These are phyloP conservation scores for Flaveria brownii DNA, from an alignment of 129 eudicot genomes.

Conservation along the genomic window DNA sequence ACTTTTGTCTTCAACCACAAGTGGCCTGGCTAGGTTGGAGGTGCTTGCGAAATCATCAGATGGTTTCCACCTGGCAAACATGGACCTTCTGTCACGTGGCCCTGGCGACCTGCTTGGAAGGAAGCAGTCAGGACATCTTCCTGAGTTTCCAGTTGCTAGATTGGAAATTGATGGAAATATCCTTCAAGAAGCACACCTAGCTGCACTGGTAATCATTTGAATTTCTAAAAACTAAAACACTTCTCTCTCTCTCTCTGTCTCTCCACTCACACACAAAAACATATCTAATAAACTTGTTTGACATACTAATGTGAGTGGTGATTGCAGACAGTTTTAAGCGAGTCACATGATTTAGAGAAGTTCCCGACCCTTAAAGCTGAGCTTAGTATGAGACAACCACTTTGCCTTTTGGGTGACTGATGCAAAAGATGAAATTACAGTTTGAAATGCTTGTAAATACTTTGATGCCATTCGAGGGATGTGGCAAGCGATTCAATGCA, in stretches of 20 bases:
- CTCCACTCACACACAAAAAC: not conserved
- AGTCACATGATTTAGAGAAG: conserved; percentile 71
- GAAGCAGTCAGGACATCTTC: conserved; percentile 97
- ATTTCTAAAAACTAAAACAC: conserved; percentile 5
- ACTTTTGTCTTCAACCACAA: conserved; percentile 55
- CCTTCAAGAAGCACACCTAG: conserved; percentile 91
- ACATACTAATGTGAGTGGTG: conserved; percentile 11
- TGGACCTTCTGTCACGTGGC: conserved; percentile 85
- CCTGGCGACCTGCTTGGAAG: conserved; percentile 98
- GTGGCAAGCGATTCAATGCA: conserved; percentile 16
- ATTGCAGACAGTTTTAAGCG: conserved; percentile 66
- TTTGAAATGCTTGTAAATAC: conserved; percentile 29
- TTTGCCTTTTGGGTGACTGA: conserved; percentile 79
- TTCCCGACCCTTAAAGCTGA: conserved; percentile 80
- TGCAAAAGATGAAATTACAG: not conserved
- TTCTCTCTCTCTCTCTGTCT: not conserved
- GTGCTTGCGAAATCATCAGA: conserved; percentile 74
- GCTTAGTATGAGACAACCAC: conserved; percentile 97
- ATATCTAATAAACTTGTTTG: not conserved
- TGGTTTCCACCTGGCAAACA: conserved; percentile 84
- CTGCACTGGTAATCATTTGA: conserved; percentile 66
- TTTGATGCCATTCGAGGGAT: conserved; percentile 10
- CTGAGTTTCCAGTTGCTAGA: conserved; percentile 92
- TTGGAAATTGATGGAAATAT: conserved; percentile 87
- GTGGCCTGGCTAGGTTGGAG: conserved; percentile 66